These are phyloP conservation scores for Bothriochloa decipiens DNA, from an alignment of 176 grass and related monocot genomes.

Conservation along the genomic window DNA sequence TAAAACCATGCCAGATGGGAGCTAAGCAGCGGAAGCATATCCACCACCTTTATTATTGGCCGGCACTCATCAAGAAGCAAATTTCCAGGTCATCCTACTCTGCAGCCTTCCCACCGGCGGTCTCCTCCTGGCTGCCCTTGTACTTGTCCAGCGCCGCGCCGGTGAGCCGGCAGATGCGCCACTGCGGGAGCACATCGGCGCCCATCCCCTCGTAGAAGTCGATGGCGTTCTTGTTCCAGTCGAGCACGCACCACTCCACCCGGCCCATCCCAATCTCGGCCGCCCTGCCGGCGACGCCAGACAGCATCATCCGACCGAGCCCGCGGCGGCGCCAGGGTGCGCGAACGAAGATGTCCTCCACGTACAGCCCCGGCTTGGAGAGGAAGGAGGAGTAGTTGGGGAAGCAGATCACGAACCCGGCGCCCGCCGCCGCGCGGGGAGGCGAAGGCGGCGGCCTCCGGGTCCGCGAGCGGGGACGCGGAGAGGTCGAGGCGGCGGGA, in stretches of 20 bases:
- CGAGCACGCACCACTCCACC: conserved; percentile 90
- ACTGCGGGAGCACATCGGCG: conserved; percentile 84
- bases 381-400: conserved; percentile 80
- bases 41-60: conserved; percentile 35
- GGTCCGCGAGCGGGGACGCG: conserved; percentile 44
- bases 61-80: background rate
- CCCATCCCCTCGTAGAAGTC: conserved; percentile 92
- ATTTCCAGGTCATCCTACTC: background rate
- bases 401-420: conserved; percentile 71
- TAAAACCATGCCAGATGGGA: background rate
- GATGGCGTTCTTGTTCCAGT: conserved; percentile 92
- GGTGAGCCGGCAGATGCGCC: conserved; percentile 86
- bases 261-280: conserved; percentile 77
- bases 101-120: background rate
- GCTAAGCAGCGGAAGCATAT: conserved; percentile 23
- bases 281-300: conserved; percentile 68
- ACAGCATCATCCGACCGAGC: conserved; percentile 79
- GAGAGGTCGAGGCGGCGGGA: conserved; percentile 53
- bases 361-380: conserved; percentile 59
- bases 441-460: conserved; percentile 52
- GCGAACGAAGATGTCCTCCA: conserved; percentile 80
- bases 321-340: conserved; percentile 79
- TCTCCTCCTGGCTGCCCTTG: conserved; percentile 42
- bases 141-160: conserved; percentile 55
- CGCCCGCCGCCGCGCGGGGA: conserved; percentile 46